Evolutionary conservation across 225 moss, liverwort and hornwort genomes (phyloP), one percentile per base, ranked within the genome.

Genomic region (Pseudoscleropodium purum): DNA sequence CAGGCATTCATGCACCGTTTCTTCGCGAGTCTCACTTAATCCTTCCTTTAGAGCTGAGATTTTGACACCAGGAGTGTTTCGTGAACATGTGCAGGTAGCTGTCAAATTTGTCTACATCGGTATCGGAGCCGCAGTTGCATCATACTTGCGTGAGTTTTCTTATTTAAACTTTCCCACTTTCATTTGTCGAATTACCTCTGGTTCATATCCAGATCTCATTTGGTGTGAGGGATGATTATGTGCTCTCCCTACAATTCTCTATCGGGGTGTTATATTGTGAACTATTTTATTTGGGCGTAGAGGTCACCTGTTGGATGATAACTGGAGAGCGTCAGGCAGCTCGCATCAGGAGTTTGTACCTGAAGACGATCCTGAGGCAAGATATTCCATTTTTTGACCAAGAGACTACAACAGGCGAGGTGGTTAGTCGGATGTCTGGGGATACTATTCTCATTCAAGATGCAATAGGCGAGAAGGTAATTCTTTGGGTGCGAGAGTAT

Each of bases 401-500:
- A 60, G 95, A 97, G 66, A 96, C 97, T 25, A 93, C 96, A 52
- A 99, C 97, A 18, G 99, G 99, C 84, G 97, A 97, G 89, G 97
- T 97, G 91, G 87, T 97, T 54, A 91, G 96, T 75, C 96, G 99
- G 82, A 97, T 99, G 96, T 95, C 99, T 23, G 99, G 97, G 73
- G 97, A 99, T 83, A 96, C 96, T 33, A 82, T 95, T 80, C 95
- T 99, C 84, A 96, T 97, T 68, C 99, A 97, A 86, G 94, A 95
- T 45, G 97, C 97, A 39, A 88, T 97, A 39, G 99, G 97, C 88
- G 97, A 97, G 87, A 97, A 97, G 97, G 99, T 99, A 89, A 18
- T 51, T 47, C 19, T 52, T 82, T 84, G 25, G 15, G 26, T 25
- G 45, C 36, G 34, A 59, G 33, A 59, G 60, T 61, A 36, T 61